A percentile compares a stretch with the other conserved stretches of the same genome.
Evolutionary conservation across 352 stramenopile species (phyloP).

Genomic region (Peronosclerospora sorghi): DNA sequence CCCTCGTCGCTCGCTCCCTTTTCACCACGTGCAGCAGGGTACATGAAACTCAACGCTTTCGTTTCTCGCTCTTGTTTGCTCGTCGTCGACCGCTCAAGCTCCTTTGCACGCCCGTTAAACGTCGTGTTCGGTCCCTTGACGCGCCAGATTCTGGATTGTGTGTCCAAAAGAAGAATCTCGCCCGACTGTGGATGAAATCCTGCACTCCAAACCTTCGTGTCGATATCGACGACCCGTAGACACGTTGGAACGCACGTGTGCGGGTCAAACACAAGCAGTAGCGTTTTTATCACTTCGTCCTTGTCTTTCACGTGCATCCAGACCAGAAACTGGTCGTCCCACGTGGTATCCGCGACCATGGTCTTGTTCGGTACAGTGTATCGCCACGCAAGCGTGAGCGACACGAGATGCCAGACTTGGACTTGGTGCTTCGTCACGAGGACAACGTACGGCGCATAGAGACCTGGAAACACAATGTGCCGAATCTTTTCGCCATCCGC

Average conservation of each 20-base stretch:
- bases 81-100: too few species aligned
- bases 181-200: constrained; percentile 44
- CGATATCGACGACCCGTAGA: constrained; percentile 32
- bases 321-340: constrained; percentile 43
- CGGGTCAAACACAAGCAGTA: constrained; percentile 41
- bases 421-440: constrained; percentile 41
- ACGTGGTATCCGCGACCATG: constrained; percentile 23
- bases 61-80: constrained; percentile 22
- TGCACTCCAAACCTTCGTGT: constrained; percentile 34
- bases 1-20: too few species aligned
- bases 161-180: constrained; percentile 51
- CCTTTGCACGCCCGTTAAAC: constrained; percentile 9
- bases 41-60: constrained; percentile 38
- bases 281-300: too few species aligned
- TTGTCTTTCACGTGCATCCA: constrained; percentile 26
- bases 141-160: constrained; percentile 48
- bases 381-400: constrained; percentile 55
- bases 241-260: constrained; percentile 35
- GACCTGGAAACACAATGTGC: constrained; percentile 49
- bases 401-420: constrained; percentile 71
- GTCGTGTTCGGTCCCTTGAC: constrained; percentile 37
- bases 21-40: constrained; percentile 29
- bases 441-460: constrained; percentile 51
- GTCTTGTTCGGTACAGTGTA: constrained; percentile 36
- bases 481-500: constrained; percentile 41